Evolutionary conservation across 345 rosid species (phyloP), one percentile per base, ranked within the genome.

Genomic region (Triadica sebifera): DNA sequence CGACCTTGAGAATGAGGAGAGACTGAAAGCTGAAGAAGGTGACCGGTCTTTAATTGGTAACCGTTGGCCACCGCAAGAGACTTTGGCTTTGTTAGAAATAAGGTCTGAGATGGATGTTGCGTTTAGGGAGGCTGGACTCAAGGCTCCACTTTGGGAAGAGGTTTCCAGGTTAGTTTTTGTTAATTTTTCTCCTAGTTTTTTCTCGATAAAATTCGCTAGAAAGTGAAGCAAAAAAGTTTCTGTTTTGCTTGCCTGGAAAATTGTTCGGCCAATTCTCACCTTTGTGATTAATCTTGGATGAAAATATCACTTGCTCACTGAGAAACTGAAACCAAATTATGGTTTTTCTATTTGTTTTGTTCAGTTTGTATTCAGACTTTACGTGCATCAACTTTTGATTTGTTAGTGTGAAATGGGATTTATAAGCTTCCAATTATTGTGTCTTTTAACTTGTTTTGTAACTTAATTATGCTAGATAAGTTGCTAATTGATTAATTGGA

Each of bases 111-210:
- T 80, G 79, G 83, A 72, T 51, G 41, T 25, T 53, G 73, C 77
- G 8, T 80, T 80, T 62, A 71, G 68, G 53, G 79, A 75, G 46
- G 41, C 77, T 19, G 63, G 19, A 22, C 53, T 68, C 34, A 75
- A 75, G 50, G 76, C 77, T 72, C 83, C 77, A 60, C 77, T 80
- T 6, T 80, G 83, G 83, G 83, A 80, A 16, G 79, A 72, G 38
- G 66, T 80, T 68, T 80, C 83, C 34, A 75, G 79, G 83, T 80
- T 45, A n/a, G 79, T 75, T 63, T 38, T 43, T 4, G 15, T n/a
- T 4, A 37, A 4, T 4, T 64, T 17, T 39, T 19, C 16, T 70
- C 39, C 19, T 6, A 34, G 37, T 29, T 29, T 55, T 67, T 71
- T 77, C 69, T 56, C 57, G 8, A 50, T 65, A 70, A 45, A 71